Conservation (phyloP, 2,329 filamentous ascomycete genomes). For the Aspergillus sp. region DNA sequence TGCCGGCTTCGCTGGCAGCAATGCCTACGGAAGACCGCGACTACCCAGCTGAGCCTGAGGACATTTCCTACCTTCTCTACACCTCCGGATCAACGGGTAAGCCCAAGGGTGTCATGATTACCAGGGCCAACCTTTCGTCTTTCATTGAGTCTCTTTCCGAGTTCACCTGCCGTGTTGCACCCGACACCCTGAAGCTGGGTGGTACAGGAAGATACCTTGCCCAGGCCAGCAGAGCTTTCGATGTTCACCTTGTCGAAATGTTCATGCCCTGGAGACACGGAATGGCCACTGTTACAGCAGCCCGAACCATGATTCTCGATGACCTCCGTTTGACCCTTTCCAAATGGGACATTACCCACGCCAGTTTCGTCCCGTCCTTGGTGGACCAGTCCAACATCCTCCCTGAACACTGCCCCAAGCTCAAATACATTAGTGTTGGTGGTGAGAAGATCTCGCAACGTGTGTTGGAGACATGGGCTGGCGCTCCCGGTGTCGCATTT, state of each 20-base stretch:
- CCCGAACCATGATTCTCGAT: constrained; percentile 8
- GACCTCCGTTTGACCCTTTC: constrained; percentile 2
- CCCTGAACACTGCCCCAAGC: neutral
- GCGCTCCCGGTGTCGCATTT: constrained; percentile 16
- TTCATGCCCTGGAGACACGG: constrained; percentile 10
- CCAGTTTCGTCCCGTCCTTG: neutral
- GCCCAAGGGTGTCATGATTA: constrained; percentile 83
- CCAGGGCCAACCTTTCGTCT: constrained; percentile 62
- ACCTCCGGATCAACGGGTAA: constrained; percentile 78
- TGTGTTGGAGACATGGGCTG: constrained; percentile 27
- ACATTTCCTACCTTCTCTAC: constrained; percentile 9
- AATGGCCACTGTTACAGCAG: constrained; percentile 7
- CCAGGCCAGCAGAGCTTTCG: constrained; percentile 12
- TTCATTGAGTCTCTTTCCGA: constrained; percentile 8
- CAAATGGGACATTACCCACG: neutral
- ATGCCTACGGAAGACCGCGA: constrained; percentile 26
- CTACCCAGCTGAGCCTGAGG: constrained; percentile 34
- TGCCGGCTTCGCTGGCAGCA: constrained; percentile 32
- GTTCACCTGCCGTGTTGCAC: constrained; percentile 10
- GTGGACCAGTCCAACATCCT: neutral
- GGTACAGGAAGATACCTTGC: constrained; percentile 9
- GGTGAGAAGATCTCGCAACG: constrained; percentile 31
- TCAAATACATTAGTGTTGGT: constrained; percentile 18
- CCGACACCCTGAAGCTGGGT: constrained; percentile 4
- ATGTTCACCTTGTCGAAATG: constrained; percentile 12